phyloP scores from a whole-genome alignment of 495 filamentous ascomycete species.

The Stereocaulon alpinum region DNA sequence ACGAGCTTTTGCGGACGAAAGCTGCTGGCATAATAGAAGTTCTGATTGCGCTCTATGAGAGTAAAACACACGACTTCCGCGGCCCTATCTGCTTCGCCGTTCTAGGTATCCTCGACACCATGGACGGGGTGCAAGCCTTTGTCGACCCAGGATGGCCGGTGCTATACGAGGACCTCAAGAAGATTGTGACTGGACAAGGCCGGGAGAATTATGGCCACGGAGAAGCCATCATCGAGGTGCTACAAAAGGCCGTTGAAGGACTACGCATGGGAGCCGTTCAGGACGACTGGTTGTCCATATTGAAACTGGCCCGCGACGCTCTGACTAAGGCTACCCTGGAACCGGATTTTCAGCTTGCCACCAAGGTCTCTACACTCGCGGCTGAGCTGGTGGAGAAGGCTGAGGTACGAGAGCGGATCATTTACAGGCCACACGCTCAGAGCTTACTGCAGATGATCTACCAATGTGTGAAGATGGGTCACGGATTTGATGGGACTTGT shows the following conservation, averaged over 20 bases:
- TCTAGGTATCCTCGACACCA: conserved; percentile 37
- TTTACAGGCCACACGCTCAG: too few relatives aligned
- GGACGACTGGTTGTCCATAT: conserved; percentile 40
- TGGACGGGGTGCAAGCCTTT: conserved; percentile 37
- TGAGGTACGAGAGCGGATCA: too few relatives aligned
- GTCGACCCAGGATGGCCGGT: conserved; percentile 40
- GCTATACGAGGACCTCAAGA: conserved; percentile 36
- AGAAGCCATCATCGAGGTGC: conserved; percentile 41
- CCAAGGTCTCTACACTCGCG: too few relatives aligned
- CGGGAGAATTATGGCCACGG: conserved; percentile 26
- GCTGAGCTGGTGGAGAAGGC: too few relatives aligned
- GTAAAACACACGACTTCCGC: conserved; percentile 34
- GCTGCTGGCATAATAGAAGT: conserved; percentile 47
- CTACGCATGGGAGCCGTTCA: conserved; percentile 26
- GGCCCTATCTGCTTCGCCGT: conserved; percentile 43
- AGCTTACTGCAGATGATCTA: too few relatives aligned
- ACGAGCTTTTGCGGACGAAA: conserved; percentile 42
- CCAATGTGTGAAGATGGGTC: too few relatives aligned
- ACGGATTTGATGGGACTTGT: too few relatives aligned
- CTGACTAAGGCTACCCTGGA: too few relatives aligned
- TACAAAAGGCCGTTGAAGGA: conserved; percentile 38
- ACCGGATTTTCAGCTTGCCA: too few relatives aligned
- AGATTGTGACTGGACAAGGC: conserved; percentile 21
- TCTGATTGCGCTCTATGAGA: conserved; percentile 44
- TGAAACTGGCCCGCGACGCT: conserved; percentile 25